These are phyloP conservation scores for Gastrodia elata DNA, from an alignment of 106 monocot species.

Conservation along the genomic window DNA sequence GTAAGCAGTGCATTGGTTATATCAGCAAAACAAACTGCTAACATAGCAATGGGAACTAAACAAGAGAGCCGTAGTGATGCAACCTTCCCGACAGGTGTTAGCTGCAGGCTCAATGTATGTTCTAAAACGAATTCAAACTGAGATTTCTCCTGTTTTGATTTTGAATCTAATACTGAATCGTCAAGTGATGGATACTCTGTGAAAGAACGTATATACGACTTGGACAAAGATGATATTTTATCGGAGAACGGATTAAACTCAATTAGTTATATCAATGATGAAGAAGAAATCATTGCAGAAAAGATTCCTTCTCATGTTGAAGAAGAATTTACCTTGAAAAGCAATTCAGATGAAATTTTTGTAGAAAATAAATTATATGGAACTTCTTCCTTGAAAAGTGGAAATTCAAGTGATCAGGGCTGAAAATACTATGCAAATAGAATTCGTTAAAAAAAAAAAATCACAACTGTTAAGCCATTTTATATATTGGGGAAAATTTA, in stretches of 20 bases:
- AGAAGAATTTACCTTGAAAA: too few relatives aligned
- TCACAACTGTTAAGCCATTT: too few relatives aligned
- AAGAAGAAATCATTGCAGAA: background rate
- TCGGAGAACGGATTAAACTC: too few relatives aligned
- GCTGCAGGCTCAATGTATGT: too few relatives aligned
- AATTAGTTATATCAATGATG: too few relatives aligned
- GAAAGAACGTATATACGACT: slow-evolving; percentile 34
- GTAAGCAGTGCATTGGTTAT: too few relatives aligned
- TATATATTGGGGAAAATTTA: too few relatives aligned
- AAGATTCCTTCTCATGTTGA: background rate
- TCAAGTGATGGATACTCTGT: slow-evolving; percentile 60
- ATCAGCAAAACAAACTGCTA: too few relatives aligned
- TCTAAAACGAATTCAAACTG: slow-evolving; percentile 10
- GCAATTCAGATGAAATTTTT: background rate
- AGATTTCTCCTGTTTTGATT: slow-evolving; percentile 32
- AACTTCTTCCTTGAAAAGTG: background rate
- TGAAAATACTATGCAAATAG: background rate
- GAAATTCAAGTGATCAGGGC: background rate
- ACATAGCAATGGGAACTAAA: too few relatives aligned
- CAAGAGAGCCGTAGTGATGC: too few relatives aligned
- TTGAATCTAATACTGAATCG: slow-evolving; percentile 31
- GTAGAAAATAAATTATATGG: background rate
- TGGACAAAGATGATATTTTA: slow-evolving; percentile 33
- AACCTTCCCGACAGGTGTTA: too few relatives aligned
- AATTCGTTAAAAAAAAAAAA: slow-evolving; percentile 7